Conservation (phyloP, 2,329 filamentous ascomycete species). For the Drechslerella coelobrocha region DNA sequence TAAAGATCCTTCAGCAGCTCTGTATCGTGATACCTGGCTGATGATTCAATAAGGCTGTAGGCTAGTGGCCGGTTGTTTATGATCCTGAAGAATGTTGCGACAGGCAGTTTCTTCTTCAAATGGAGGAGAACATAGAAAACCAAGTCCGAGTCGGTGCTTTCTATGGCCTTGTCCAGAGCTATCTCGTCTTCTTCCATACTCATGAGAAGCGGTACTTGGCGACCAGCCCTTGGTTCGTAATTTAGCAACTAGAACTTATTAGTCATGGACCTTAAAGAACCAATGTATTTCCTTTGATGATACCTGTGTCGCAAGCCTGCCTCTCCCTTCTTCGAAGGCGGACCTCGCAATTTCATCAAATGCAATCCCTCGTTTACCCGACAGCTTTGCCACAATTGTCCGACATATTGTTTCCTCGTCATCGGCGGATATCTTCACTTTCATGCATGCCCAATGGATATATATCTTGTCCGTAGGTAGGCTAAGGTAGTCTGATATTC, state of each 20-base stretch:
- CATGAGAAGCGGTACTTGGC: conserved; percentile 89
- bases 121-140: conserved; percentile 87
- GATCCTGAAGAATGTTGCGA: conserved; percentile 89
- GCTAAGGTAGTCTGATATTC: conserved; percentile 84
- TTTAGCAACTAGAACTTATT: conserved; percentile 72
- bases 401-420: conserved; percentile 88
- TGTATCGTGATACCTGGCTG: conserved; percentile 77
- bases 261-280: conserved; percentile 6
- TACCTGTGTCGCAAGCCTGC: conserved; percentile 75
- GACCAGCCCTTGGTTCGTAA: conserved; percentile 91
- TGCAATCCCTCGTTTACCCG: conserved; percentile 88
- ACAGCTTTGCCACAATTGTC: conserved; percentile 82
- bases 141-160: conserved; percentile 92
- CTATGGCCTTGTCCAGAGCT: conserved; percentile 93
- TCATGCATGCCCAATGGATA: conserved; percentile 95
- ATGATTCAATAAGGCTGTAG: conserved; percentile 85
- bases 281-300: not conserved
- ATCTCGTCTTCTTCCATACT: conserved; percentile 96
- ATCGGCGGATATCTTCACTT: conserved; percentile 82
- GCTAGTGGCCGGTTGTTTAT: conserved; percentile 86
- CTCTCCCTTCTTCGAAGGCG: conserved; percentile 90
- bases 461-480: conserved; percentile 89
- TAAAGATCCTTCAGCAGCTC: conserved; percentile 91
- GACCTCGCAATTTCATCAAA: conserved; percentile 93
- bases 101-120: conserved; percentile 85